Base-by-base conservation (phyloP, 345 rosid species). In the Rhizophora mangle region DNA sequence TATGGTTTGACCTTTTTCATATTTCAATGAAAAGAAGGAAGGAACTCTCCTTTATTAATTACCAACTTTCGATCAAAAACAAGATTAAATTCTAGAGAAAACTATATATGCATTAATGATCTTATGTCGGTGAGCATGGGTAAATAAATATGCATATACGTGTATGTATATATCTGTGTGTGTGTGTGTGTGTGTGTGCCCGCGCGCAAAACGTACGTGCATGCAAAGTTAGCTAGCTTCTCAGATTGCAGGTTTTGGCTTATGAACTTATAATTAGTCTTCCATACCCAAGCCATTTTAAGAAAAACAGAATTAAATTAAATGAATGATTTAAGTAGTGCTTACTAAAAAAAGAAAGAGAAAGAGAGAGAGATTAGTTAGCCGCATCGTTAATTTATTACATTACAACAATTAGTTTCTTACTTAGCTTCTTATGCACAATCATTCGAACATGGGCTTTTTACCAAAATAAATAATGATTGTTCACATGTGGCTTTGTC, bases 401-500 rank as follows among this genome's bases (percentile, higher is more conserved):
- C 15, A 36, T 47, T 11, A 16, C 24, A 31, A 15, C 29, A 39
- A 18, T 4, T 15, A 53, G 26, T 29, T 51, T 36, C 2, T 49
- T 37, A 36, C n/a, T n/a, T 24, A 43, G 49, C 74, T 62, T 46
- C 52, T 65, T 63, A 16, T 63, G 74, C 19, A 69, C 31, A 68
- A 67, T 60, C 39, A 67, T 66, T 77, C 46, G 27, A 34, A 43
- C 29, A 36, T 51, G 64, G 66, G 65, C 70, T 24, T n/a, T 80
- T 74, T 76, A 75, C 67, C 70, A 68, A 68, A 43, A 60, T 21
- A 71, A 76, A 63, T 74, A 80, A 80, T 76, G 83, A 78, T 74
- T 82, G 55, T 39, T 75, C 87, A 82, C 87, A 80, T 84, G 79
- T 85, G 83, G 64, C 65, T 68, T 77, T 77, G 83, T 79, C 73